A percentile compares a stretch with the other conserved stretches of the same genome.
phyloP scores from a whole-genome alignment of 306 rosid genomes.

The Prunus mongolica region DNA sequence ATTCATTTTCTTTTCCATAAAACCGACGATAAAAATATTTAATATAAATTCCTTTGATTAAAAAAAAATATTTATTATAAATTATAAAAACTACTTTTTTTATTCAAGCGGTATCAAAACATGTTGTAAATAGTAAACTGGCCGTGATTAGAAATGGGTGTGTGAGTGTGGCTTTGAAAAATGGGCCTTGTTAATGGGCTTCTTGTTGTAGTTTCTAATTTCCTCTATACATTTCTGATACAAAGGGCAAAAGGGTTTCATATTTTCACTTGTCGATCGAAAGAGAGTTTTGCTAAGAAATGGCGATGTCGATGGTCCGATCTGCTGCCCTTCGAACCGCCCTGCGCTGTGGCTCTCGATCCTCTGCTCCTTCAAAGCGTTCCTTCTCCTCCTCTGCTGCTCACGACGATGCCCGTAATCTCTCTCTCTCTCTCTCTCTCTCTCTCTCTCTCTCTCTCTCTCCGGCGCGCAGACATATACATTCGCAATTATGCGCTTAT shows the following conservation, averaged over 20 bases:
- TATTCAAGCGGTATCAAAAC: too few species aligned
- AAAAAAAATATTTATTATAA: too few species aligned
- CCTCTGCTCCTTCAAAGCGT: constrained; percentile 48
- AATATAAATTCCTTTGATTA: too few species aligned
- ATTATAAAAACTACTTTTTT: too few species aligned
- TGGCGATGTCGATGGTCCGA: constrained; percentile 78
- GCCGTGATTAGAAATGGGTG: background rate
- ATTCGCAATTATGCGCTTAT: background rate
- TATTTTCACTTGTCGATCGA: background rate
- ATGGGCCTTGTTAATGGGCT: background rate
- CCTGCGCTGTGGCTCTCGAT: constrained; percentile 52
- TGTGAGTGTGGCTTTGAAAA: background rate
- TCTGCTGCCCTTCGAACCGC: constrained; percentile 64
- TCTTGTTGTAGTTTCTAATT: background rate
- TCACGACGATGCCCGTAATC: constrained; percentile 77
- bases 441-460: constrained; percentile 1
- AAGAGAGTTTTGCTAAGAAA: constrained; percentile 21
- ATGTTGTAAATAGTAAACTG: too few species aligned
- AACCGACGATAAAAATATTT: too few species aligned
- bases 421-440: background rate
- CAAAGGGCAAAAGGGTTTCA: background rate
- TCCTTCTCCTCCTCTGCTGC: constrained; percentile 59
- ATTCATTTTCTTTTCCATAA: too few species aligned
- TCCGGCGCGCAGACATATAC: background rate
- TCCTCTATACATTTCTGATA: background rate